Conservation (phyloP, 192 early-diverging fungal species). For the Rhizophagus clarus region DNA sequence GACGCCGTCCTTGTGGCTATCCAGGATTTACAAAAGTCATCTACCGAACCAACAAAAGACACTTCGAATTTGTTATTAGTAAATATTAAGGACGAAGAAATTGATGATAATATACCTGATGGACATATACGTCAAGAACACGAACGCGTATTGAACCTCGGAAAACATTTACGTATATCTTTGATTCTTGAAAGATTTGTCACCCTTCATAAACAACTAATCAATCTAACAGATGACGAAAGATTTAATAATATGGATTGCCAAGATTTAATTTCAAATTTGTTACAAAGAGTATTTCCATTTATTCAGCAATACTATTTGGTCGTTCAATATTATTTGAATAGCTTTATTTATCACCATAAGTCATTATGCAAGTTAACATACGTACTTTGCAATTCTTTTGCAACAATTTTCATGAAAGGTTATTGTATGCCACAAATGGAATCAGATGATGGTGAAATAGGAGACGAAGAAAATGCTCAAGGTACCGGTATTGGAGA, state of each 20-base stretch:
- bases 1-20: conserved; percentile 48
- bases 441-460: conserved; percentile 62
- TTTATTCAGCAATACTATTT: conserved; percentile 68
- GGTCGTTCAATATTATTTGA: conserved; percentile 59
- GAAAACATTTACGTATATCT: conserved; percentile 40
- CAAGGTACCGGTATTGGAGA: conserved; percentile 89
- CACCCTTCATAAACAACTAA: background rate
- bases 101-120: conserved; percentile 47
- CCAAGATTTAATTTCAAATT: conserved; percentile 35
- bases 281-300: conserved; percentile 53
- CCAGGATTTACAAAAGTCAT: conserved; percentile 42
- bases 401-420: conserved; percentile 71
- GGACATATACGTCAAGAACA: conserved; percentile 51
- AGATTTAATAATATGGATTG: background rate
- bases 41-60: background rate
- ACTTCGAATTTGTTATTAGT: background rate
- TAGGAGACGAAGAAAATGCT: conserved; percentile 55
- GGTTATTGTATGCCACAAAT: conserved; percentile 87
- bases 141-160: conserved; percentile 36
- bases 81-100: background rate
- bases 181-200: background rate
- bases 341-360: conserved; percentile 63
- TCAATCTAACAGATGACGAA: conserved; percentile 11
- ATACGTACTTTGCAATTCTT: conserved; percentile 70
- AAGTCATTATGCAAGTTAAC: conserved; percentile 71